Conservation (phyloP, 805 yeast species). For the Ogataea nakhonphanomensis region DNA sequence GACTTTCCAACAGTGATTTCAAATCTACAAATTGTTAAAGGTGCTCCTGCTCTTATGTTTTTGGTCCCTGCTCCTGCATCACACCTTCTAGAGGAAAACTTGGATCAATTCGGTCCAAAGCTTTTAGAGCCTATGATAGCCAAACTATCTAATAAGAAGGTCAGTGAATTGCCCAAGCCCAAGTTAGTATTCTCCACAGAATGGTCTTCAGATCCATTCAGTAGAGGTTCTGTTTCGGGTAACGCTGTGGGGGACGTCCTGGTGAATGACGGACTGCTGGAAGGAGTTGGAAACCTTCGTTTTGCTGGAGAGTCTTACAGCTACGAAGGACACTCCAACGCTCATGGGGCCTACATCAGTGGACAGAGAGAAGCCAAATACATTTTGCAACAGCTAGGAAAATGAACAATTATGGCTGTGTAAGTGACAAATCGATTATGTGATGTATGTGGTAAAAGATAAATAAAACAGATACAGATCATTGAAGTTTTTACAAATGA, state of each 20-base stretch:
- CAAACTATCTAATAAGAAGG: conserved; percentile 23
- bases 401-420: neutral
- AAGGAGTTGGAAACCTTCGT: conserved; percentile 37
- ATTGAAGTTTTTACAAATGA: neutral
- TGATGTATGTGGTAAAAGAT: conserved; percentile 1
- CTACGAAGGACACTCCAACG: conserved; percentile 50
- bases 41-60: conserved; percentile 39
- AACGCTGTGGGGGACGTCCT: conserved; percentile 41
- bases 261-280: conserved; percentile 28
- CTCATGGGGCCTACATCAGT: conserved; percentile 53
- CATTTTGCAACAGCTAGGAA: conserved; percentile 6
- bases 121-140: conserved; percentile 41
- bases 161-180: conserved; percentile 26
- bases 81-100: conserved; percentile 40
- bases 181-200: conserved; percentile 30
- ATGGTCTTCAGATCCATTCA: conserved; percentile 49
- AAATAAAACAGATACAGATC: conserved; percentile 1
- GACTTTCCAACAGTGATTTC: conserved; percentile 30
- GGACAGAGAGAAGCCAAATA: conserved; percentile 44
- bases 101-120: conserved; percentile 37
- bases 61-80: conserved; percentile 49
- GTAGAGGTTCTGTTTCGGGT: conserved; percentile 48
- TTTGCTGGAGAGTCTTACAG: conserved; percentile 57
- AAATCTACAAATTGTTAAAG: conserved; percentile 25
- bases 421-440: no score